These are phyloP conservation scores for Fusarium neocosmosporiellum DNA, from an alignment of 2,329 filamentous ascomycete genomes.

Conservation along the genomic window DNA sequence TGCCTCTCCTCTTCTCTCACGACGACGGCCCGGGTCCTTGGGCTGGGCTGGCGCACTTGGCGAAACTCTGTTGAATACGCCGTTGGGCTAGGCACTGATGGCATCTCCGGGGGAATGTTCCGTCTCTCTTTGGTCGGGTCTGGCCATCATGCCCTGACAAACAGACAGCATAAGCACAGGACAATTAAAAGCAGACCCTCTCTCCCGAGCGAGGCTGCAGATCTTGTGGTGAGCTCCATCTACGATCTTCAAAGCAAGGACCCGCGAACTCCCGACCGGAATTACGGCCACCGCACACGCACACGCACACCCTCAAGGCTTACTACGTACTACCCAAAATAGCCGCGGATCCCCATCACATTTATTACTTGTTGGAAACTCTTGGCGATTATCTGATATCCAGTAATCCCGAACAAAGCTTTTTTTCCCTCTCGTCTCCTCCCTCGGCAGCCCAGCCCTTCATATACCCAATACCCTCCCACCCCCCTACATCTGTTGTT, in stretches of 20 bases:
- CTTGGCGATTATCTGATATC: conserved; percentile 6
- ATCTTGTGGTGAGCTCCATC: conserved; percentile 12
- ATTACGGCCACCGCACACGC: conserved; percentile 11
- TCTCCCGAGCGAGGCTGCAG: conserved; percentile 5
- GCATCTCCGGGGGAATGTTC: conserved; percentile 11
- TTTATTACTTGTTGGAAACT: conserved; percentile 8
- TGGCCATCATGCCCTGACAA: not conserved
- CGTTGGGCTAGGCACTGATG: conserved; percentile 21
- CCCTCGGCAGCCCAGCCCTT: conserved; percentile 17
- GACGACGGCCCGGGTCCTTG: not conserved
- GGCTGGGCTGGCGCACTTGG: not conserved
- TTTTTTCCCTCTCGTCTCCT: not conserved
- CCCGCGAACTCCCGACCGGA: conserved; percentile 31
- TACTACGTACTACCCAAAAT: conserved; percentile 24
- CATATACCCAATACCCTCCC: conserved; percentile 22
- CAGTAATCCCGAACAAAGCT: not conserved
- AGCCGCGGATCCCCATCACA: conserved; percentile 39
- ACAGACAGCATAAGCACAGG: not conserved
- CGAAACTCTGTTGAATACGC: conserved; percentile 4
- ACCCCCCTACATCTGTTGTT: conserved; percentile 18
- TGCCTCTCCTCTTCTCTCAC: not conserved
- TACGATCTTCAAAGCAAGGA: conserved; percentile 30
- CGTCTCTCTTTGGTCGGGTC: not conserved
- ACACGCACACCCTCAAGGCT: not conserved
- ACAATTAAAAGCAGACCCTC: conserved; percentile 18